Evolutionary conservation across 2,329 filamentous ascomycete genomes (phyloP), one percentile per base, ranked within the genome.

Genomic region (Fusarium metavorans): DNA sequence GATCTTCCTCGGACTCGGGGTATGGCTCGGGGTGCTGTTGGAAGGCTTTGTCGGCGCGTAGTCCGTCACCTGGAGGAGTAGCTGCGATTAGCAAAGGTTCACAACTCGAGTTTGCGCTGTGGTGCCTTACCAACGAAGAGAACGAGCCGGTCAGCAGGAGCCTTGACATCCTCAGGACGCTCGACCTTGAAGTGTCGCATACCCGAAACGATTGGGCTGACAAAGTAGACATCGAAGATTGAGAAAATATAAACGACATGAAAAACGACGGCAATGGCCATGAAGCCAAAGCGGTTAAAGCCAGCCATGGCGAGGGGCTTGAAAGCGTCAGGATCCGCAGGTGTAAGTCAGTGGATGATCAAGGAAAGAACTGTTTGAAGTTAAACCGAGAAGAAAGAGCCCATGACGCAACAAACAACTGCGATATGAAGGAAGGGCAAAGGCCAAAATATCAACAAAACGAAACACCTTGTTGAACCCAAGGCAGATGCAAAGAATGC

Each of bases 201-300:
- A 81, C 97, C 97, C 86, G 93, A 94, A 64, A 98, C 97, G 77
- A 99, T 97, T 25, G 97, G 97, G 82, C 95, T 98, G 81, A 98
- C 95, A 81, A 99, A 99, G 85, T 99, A 98, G 74, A 98, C 97
- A 83, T 98, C 95, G 85, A 99, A 99, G 80, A 98, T 98, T 70
- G 95, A 98, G 81, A 93, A 94, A 66, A 98, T 93, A 83, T 99
- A 99, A 75, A 97, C 90, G 64, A 98, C 83, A 84, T 99, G 97
- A 82, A 99, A 99, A 71, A 96, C 86, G 81, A 98, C 90, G 78
- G 97, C 97, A 81, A 97, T 90, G 81, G 93, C 92, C 83, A 98
- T 85, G 82, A 99, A 98, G 81, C 92, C 92, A 80, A 94, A 90
- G 81, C 95, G 94, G 77, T 85, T 85, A 76, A 88, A 84, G 70